Base-by-base conservation (phyloP, 2,329 filamentous ascomycete genomes). In the Malbranchea zuffiana region DNA sequence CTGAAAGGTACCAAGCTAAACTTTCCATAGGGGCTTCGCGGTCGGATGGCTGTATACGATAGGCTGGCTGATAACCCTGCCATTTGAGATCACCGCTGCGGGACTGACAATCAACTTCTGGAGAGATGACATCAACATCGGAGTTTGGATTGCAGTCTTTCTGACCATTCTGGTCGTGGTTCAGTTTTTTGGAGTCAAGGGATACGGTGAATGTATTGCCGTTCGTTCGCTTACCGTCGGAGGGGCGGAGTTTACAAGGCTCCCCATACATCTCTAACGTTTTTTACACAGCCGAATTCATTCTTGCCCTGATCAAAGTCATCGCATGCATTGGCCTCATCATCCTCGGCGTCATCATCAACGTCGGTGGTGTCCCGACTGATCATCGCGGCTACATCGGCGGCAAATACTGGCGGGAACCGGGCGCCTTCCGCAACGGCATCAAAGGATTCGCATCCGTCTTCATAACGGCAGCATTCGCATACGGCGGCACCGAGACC, bases 51-150 rank as follows among this genome's bases (percentile, higher is more conserved):
- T 62, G 37, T 90, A 92, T 54, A 82, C 82, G 4, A 58, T 93
- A 44, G 79, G 85, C 58, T 93, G 85, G 85, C 69, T 90, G 2
- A 71, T 82, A 24, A 75, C 86, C 0, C 59, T 92, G 16, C 84
- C 85, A 0, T 56, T 73, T 37, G 75, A 80, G 52, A 75, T 79
- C 39, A 71, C 71, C 0, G 75, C 75, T 8, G 71, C 74, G 12
- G 69, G 71, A 30, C 71, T 78, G 1, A 59, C 80, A 11, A 74
- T 80, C 41, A 59, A 72, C 46, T 78, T 71, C 47, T 80, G 75
- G 75, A 53, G 54, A 2, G 61, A 41, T 4, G 40, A 47, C 19
- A 56, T 59, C 44, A 57, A 56, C 32, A 48, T 52, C 17, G 43
- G 43, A 44, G 57, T 54, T 23, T 63, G 59, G 59, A 54, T 61